phyloP scores from a whole-genome alignment of 2,329 filamentous ascomycete genomes.

The Ampelomyces quisqualis region DNA sequence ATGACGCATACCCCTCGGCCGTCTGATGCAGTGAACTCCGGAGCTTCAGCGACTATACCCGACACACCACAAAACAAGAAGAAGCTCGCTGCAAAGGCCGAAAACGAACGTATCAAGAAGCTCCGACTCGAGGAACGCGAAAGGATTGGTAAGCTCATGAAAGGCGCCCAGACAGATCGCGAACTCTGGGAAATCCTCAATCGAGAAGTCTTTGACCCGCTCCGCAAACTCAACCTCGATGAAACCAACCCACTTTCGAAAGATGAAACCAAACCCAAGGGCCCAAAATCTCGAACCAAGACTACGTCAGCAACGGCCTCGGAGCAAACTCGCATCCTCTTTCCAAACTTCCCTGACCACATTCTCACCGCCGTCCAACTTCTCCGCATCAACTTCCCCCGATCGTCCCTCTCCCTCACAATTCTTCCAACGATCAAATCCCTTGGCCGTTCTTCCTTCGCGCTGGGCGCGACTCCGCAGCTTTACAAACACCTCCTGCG shows the following conservation, averaged over 20 bases:
- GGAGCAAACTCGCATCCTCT: slow-evolving; percentile 57
- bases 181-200: slow-evolving; percentile 69
- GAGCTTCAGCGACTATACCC: not conserved
- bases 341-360: slow-evolving; percentile 64
- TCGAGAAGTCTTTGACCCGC: slow-evolving; percentile 64
- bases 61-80: slow-evolving; percentile 9
- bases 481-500: slow-evolving; percentile 69
- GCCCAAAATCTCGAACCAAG: slow-evolving; percentile 1
- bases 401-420: slow-evolving; percentile 61
- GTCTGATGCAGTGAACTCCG: slow-evolving; percentile 20
- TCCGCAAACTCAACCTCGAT: slow-evolving; percentile 57
- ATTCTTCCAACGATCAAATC: slow-evolving; percentile 68
- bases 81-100: slow-evolving; percentile 3
- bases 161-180: slow-evolving; percentile 58
- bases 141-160: slow-evolving; percentile 58
- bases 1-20: slow-evolving; percentile 36
- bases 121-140: slow-evolving; percentile 46
- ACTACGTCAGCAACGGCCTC: not conserved
- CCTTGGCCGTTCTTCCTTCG: slow-evolving; percentile 68
- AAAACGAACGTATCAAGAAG: slow-evolving; percentile 10
- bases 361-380: slow-evolving; percentile 59
- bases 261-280: slow-evolving; percentile 1
- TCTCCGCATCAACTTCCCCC: slow-evolving; percentile 60
- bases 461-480: slow-evolving; percentile 68
- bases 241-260: slow-evolving; percentile 6